Conservation (phyloP, 2,329 filamentous ascomycete genomes). For the Aspergillus ustus region DNA sequence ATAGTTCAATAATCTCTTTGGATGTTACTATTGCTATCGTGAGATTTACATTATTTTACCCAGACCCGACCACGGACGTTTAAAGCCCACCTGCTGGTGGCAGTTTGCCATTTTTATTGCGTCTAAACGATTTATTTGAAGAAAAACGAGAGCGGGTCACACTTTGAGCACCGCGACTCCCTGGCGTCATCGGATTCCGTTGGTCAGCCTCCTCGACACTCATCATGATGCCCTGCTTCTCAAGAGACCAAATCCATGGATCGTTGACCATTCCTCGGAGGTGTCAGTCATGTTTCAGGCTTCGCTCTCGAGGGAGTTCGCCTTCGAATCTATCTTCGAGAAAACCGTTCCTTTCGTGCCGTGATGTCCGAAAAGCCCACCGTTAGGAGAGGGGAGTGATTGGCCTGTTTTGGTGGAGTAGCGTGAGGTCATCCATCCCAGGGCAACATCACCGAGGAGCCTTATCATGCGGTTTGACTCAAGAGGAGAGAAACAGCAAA, state of each 20-base stretch:
- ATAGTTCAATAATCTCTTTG: not conserved
- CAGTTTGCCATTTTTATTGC: not conserved
- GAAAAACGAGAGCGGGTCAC: constrained; percentile 6
- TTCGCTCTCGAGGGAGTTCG: not conserved
- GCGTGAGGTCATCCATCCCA: constrained; percentile 8
- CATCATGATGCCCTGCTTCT: not conserved
- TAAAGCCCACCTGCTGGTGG: not conserved
- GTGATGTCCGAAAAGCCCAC: not conserved
- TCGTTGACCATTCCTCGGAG: not conserved
- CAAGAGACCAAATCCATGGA: not conserved
- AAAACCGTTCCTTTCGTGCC: not conserved
- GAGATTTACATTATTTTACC: not conserved
- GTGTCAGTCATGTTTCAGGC: not conserved
- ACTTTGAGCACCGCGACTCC: not conserved
- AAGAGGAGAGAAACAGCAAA: not conserved
- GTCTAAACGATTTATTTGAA: constrained; percentile 2
- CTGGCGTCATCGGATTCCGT: constrained; percentile 8
- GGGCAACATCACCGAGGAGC: constrained; percentile 1
- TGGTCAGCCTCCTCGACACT: not conserved
- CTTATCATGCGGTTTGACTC: not conserved
- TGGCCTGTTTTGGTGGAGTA: not conserved
- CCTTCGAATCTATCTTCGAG: not conserved
- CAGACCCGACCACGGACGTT: not conserved
- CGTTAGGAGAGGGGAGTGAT: not conserved
- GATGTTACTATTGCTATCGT: not conserved